Evolutionary conservation across 345 rosid species (phyloP).

Genomic region (Salix exigua): DNA sequence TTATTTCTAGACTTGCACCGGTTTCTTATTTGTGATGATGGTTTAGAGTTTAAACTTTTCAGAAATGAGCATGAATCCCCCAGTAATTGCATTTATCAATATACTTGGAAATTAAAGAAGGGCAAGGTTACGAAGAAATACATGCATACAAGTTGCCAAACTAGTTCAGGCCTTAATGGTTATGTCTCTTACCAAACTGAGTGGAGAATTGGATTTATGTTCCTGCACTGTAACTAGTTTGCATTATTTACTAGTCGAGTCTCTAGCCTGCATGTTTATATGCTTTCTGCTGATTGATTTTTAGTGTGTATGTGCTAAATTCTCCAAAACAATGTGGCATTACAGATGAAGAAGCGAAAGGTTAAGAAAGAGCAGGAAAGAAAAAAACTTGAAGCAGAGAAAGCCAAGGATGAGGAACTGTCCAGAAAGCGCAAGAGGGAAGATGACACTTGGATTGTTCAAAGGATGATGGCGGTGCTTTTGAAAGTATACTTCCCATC

Average conservation of each 20-base stretch:
- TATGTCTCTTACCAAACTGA: background rate
- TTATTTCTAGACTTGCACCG: background rate
- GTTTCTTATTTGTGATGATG: background rate
- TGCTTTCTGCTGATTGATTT: background rate
- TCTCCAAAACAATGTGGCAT: background rate
- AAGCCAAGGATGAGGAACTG: constrained; percentile 62
- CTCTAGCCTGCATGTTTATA: background rate
- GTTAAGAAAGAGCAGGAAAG: constrained; percentile 56
- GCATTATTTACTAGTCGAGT: background rate
- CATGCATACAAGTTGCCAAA: background rate
- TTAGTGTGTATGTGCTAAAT: background rate
- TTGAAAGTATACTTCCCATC: too few relatives aligned
- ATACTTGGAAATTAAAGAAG: background rate
- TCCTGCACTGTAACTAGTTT: background rate
- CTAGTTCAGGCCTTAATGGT: background rate
- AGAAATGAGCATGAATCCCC: background rate
- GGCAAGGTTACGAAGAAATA: background rate
- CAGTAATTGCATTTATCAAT: background rate
- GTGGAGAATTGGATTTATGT: background rate
- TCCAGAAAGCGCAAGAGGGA: constrained; percentile 72
- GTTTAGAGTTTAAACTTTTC: background rate
- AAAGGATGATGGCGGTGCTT: too few relatives aligned
- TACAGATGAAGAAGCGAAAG: constrained; percentile 65
- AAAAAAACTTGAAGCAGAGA: constrained; percentile 47
- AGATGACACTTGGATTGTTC: constrained; percentile 32